Base-by-base conservation (phyloP, 2,329 filamentous ascomycete species). In the Lasiodiplodia gonubiensis region DNA sequence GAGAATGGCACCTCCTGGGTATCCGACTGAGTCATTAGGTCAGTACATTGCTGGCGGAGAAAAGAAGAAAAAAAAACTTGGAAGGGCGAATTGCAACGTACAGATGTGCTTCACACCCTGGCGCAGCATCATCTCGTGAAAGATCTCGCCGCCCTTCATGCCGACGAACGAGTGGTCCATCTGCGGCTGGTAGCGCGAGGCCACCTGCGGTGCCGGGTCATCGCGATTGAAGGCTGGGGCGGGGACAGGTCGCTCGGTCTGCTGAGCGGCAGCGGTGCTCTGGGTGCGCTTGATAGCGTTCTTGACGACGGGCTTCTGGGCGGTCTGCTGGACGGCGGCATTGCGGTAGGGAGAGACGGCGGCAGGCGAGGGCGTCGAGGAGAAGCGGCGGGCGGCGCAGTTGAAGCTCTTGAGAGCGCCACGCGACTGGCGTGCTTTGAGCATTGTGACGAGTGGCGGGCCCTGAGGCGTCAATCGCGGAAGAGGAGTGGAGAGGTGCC, bases 81-180 rank as follows among this genome's bases (percentile, higher is more conserved):
- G 11, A 27, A 49, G 23, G 55, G 10, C n/a, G 18, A 3, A 3
- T 35, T 48, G 53, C 42, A 73, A 90, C 92, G 77, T 86, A 97
- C 93, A 98, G 76, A 98, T 88, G 80, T 97, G 93, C 84, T 97
- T 95, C 67, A 99, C 94, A 73, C 86, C 88, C 74, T 94, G 92
- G 76, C 94, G 87, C 70, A 97, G 86, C 94, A 99, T 97, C 94
- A 98, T 98, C 83, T 98, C 94, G 80, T 98, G 94, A 81, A 98
- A 97, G 74, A 98, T 97, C 81, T 97, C 90, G 77, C 95, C 95
- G 77, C 95, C 94, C 60, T 89, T 97, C 86, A 94, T 94, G 70
- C 94, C 94, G 76, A 98, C 93, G 80, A 98, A 97, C 69, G 81
- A 83, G 73, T 85, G 83, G 75, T 85, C 83, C 82, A 85, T 83